Evolutionary conservation across 148 eudicot species (phyloP), one percentile per base, ranked within the genome.

Genomic region (Limonium bicolor): DNA sequence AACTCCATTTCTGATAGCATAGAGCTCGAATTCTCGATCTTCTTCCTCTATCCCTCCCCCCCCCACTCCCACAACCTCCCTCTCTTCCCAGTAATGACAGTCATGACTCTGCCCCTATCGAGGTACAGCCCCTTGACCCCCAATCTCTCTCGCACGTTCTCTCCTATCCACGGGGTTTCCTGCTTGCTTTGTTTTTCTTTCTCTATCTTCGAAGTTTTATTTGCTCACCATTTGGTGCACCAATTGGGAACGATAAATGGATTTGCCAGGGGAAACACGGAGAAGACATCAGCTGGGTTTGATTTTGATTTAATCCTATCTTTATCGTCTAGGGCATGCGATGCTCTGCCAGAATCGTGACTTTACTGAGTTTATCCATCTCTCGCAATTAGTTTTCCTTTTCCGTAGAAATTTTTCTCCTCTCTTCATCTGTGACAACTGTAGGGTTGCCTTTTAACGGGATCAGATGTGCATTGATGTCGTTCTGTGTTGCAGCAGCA

Each of bases 91-190:
- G n/a, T 28, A 55, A 77, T 77, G 85, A 77, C 85, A 34, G 66
- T 77, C 45, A 55, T 70, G 63, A 67, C 71, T 59, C 85, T 11
- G 71, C 77, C 36, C 77, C 85, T 7, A 50, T 64, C 52, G 85
- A 73, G 55, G 85, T 77, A 61, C 41, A 60, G 10, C 10, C 26
- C 12, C 14, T 30, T 9, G 20, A 34, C 25, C 14, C 35, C n/a
- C 24, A 36, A 21, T 30, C 47, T 40, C 18, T 48, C 1, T 35
- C n/a, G n/a, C n/a, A n/a, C n/a, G n/a, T 7, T 34, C 50, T 59
- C n/a, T 12, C 19, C 5, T 27, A 20, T 34, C n/a, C 12, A 10
- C 3, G 6, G 15, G 27, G n/a, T 37, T 20, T 21, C 27, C 20
- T 2, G 22, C 30, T 26, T 20, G 1, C 8, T 33, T 9, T 2